Conservation (phyloP, 1,284 basidiomycete genomes). For the Schizopora paradoxa region DNA sequence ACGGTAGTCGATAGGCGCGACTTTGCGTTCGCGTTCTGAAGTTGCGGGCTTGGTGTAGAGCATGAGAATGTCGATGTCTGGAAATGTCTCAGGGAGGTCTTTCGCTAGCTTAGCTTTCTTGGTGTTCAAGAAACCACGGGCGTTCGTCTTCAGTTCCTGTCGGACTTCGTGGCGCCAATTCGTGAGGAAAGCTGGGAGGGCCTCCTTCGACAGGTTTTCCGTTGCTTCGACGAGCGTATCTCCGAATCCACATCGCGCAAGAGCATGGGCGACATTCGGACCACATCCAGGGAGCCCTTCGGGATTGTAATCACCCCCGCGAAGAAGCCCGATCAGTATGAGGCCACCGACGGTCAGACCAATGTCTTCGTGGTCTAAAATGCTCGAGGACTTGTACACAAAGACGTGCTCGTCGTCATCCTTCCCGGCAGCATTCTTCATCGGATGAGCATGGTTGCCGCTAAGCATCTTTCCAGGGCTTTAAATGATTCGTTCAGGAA, state of each 20-base stretch:
- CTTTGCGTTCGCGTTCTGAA: constrained; percentile 40
- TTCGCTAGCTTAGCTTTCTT: constrained; percentile 59
- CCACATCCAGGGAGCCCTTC: constrained; percentile 64
- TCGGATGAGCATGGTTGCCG: constrained; percentile 57
- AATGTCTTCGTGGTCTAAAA: constrained; percentile 48
- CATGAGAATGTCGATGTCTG: constrained; percentile 60
- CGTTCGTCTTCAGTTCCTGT: constrained; percentile 69
- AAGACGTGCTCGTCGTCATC: constrained; percentile 73
- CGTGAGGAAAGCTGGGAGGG: constrained; percentile 50
- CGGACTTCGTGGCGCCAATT: constrained; percentile 61
- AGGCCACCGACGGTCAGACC: constrained; percentile 68
- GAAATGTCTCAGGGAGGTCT: constrained; percentile 57
- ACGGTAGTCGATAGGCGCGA: constrained; percentile 28
- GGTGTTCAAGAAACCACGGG: constrained; percentile 50
- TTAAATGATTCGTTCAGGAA: constrained; percentile 12
- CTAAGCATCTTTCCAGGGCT: constrained; percentile 73
- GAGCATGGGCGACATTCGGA: constrained; percentile 54
- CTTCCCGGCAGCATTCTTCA: constrained; percentile 58
- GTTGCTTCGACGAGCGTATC: constrained; percentile 62
- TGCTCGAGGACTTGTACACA: constrained; percentile 53
- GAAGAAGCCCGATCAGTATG: constrained; percentile 81
- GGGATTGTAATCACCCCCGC: constrained; percentile 87
- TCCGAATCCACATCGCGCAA: constrained; percentile 69
- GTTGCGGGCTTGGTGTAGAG: constrained; percentile 76
- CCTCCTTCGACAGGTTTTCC: constrained; percentile 39